These are phyloP conservation scores for Alternaria sp. DNA, from an alignment of 2,329 filamentous ascomycete species.

Conservation along the genomic window DNA sequence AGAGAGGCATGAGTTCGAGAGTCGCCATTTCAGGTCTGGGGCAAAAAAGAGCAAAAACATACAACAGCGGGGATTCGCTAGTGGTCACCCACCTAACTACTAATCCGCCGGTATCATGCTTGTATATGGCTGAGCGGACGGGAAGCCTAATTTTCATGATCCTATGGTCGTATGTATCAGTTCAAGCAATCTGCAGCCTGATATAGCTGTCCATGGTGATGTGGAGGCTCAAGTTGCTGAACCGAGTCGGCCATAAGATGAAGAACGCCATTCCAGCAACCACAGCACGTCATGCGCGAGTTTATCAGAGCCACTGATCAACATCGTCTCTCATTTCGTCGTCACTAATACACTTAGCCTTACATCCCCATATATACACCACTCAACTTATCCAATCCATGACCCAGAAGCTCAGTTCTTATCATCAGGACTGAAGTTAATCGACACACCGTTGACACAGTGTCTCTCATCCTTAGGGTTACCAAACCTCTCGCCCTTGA, in stretches of 20 bases:
- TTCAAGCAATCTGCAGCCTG: fast-evolving
- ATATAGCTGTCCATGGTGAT: not conserved
- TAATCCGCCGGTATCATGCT: not conserved
- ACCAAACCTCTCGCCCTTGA: conserved; percentile 83
- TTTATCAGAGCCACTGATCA: not conserved
- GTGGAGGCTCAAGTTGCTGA: fast-evolving
- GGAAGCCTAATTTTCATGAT: not conserved
- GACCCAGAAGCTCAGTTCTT: conserved; percentile 41
- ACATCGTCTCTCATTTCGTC: not conserved
- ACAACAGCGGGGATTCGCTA: not conserved
- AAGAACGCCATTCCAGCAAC: not conserved
- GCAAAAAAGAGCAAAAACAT: not conserved
- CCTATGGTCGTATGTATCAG: not conserved
- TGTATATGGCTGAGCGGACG: not conserved
- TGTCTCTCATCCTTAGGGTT: conserved; percentile 95
- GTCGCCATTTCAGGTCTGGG: too few species aligned
- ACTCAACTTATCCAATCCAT: not conserved
- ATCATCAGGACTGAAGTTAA: conserved; percentile 81
- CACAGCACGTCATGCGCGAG: not conserved
- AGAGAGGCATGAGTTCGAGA: not conserved
- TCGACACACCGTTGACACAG: conserved; percentile 91
- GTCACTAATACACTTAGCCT: conserved; percentile 3
- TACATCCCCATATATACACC: conserved; percentile 6
- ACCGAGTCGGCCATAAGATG: fast-evolving
- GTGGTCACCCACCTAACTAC: not conserved